Base-by-base conservation (phyloP, 768 basidiomycete genomes). In the Asterophora lycoperdoides region DNA sequence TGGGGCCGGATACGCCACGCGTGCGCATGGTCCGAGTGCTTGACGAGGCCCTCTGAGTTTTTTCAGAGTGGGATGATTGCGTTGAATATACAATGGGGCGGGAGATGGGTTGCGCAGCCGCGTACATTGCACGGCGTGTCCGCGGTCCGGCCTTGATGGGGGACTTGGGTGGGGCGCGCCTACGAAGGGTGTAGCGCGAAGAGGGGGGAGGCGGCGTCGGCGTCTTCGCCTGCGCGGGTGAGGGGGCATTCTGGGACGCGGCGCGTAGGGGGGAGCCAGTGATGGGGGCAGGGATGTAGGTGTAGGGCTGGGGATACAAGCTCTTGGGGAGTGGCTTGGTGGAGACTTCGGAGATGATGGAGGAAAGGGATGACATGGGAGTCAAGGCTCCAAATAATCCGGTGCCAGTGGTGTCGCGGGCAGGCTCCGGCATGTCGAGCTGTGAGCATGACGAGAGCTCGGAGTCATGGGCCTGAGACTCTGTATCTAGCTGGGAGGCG, bases 361-460 rank as follows among this genome's bases (percentile, higher is more conserved):
- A 56, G 15, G 58, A 59, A n/a, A 53, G 36, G 5, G 55, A 56
- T 35, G 56, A 54, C 53, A 54, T 52, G n/a, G 54, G 51, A 10
- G 49, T 54, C 17, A 56, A 36, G 23, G 19, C 26, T 6, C 51
- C 52, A 29, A 55, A 41, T n/a, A 56, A 36, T 3, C 56, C 53
- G 15, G 53, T 48, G 14, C 49, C 47, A 26, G 51, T 52, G 6
- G 36, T 41, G 32, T 56, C 54, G n/a, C 23, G 23, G 23, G 18
- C 40, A 26, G 46, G 33, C 33, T 56, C 55, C 14, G 60, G 63
- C 57, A 70, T 64, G n/a, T n/a, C n/a, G n/a, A 71, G 61, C 35
- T 64, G 69, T 9, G 71, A 69, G 58, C 66, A 72, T 10, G 69
- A 65, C 19, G 72, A 50, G 8, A 69, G 57, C 39, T 65, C 66